Evolutionary conservation across 2,329 filamentous ascomycete species (phyloP).

Genomic region (Apiospora sp.): DNA sequence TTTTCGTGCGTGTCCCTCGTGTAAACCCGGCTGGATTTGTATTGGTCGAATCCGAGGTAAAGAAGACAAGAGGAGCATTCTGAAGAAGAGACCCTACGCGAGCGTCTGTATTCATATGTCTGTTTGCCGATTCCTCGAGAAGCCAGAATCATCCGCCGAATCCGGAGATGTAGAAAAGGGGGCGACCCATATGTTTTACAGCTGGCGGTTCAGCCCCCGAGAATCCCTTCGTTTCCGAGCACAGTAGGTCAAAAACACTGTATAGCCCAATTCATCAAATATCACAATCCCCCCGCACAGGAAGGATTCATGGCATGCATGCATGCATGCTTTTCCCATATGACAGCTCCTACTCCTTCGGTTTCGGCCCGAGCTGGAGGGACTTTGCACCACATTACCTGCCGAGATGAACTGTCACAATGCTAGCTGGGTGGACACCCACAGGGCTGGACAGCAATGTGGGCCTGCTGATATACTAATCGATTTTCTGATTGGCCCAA

Average conservation of each 20-base stretch:
- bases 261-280: background rate
- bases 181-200: background rate
- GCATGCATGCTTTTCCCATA: background rate
- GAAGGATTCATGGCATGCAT: background rate
- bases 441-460: background rate
- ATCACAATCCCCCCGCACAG: background rate
- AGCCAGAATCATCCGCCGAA: background rate
- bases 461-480: background rate
- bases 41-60: background rate
- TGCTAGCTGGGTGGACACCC: background rate
- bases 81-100: background rate
- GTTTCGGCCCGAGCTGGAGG: background rate
- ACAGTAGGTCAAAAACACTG: background rate
- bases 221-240: background rate
- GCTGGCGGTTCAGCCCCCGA: background rate
- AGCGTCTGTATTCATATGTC: background rate
- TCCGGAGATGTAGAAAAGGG: background rate
- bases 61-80: too few species aligned
- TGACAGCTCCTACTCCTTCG: background rate
- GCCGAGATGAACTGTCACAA: conserved; percentile 8
- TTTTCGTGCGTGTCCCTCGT: background rate
- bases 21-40: background rate
- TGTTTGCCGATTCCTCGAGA: too few species aligned
- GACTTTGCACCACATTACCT: background rate
- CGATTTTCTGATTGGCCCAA: background rate